These are phyloP conservation scores for Nemania serpens DNA, from an alignment of 2,329 filamentous ascomycete species.

Conservation along the genomic window DNA sequence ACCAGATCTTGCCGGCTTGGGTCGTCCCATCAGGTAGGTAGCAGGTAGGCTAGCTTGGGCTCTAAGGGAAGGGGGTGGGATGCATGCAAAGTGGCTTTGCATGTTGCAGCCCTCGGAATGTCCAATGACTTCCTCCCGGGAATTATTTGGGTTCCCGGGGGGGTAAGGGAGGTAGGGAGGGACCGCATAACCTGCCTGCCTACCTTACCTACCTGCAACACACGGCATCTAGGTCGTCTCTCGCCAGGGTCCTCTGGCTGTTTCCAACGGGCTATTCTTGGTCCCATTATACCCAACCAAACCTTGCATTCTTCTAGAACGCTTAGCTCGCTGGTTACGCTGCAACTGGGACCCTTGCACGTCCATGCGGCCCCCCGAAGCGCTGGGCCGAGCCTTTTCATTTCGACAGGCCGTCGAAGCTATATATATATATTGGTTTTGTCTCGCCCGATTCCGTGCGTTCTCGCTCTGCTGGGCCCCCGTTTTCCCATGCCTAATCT, in stretches of 20 bases:
- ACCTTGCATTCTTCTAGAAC: slow-evolving; percentile 19
- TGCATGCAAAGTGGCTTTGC: slow-evolving; percentile 23
- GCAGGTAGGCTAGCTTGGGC: slow-evolving; percentile 19
- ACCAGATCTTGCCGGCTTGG: slow-evolving; percentile 3
- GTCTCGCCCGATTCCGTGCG: slow-evolving; percentile 15
- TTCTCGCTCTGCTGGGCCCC: too few species aligned
- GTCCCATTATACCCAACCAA: background rate
- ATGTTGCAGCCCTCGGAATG: slow-evolving; percentile 14
- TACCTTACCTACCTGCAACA: slow-evolving; percentile 17
- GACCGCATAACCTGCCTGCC: too few species aligned
- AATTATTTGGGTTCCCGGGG: slow-evolving; percentile 1
- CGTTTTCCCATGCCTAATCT: too few species aligned
- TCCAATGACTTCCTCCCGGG: slow-evolving; percentile 18
- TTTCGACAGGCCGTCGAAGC: slow-evolving; percentile 7
- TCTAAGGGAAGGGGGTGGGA: background rate
- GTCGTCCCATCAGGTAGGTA: background rate
- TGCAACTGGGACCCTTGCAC: slow-evolving; percentile 13
- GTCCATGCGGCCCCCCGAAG: background rate
- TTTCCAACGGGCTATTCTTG: slow-evolving; percentile 14
- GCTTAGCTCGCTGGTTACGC: background rate
- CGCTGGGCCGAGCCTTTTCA: slow-evolving; percentile 23
- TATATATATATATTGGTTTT: slow-evolving; percentile 21
- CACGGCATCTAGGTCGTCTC: slow-evolving; percentile 19
- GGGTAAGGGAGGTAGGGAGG: background rate
- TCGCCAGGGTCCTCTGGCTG: slow-evolving; percentile 4